Base-by-base conservation (phyloP, 192 early-diverging fungal genomes). In the Coemansia sp. region DNA sequence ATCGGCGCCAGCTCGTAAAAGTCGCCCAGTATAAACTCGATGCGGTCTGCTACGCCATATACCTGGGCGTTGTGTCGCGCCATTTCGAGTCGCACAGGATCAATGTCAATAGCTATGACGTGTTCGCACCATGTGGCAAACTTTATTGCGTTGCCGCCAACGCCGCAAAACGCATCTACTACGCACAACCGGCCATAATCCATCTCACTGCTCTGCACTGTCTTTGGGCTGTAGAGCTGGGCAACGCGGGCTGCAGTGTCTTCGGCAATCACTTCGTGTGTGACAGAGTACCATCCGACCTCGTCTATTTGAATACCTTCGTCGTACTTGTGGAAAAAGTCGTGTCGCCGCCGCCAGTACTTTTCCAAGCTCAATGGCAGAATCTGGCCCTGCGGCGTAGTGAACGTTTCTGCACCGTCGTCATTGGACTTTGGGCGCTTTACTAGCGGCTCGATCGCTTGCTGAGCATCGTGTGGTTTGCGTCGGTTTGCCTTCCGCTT, bases 71-170 rank as follows among this genome's bases (percentile, higher is more conserved):
- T 98, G 52, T 94, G 79, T 49, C 72, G 71, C 1, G 97, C 94
- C 73, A 92, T 93, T 22, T 82, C 77, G 26, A 98, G 66, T 37
- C 90, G 86, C 4, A 85, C 77, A 7, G 87, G 86, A 64, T 94
- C 91, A 55, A 96, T 90, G 59, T 98, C 97, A 41, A 98, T 90
- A 2, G 95, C 93, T 58, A 98, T 92, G 5, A 97, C 95, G 74
- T 84, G 82, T 65, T 92, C 82, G 67, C 96, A 94, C 9, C 85
- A 87, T 61, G 86, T 77, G 3, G 97, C 95, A 85, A 98, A 97
- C 77, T 97, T 94, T 69, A 98, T 98, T 16, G 94, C 68, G 69
- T 98, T 98, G 4, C 97, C 97, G 14, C 97, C 97, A 11, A 93
- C 93, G 0, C 97, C 97, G 70, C 94, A 96, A 65, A 96, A 97